These are phyloP conservation scores for Metarhizium guizhouense DNA, from an alignment of 2,329 filamentous ascomycete species.

Conservation along the genomic window DNA sequence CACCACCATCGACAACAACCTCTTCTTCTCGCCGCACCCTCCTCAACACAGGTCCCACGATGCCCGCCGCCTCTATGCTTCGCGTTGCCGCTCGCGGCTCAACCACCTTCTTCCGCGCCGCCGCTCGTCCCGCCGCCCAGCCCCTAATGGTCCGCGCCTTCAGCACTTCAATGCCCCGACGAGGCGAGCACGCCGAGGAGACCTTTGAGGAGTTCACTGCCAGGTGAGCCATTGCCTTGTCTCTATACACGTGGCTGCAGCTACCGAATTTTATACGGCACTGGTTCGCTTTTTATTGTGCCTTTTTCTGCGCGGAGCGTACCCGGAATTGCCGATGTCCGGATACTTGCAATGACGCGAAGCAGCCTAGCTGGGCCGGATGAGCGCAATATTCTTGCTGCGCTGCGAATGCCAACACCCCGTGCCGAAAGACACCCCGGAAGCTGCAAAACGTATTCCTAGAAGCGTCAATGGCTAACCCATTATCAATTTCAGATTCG, in stretches of 20 bases:
- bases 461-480: constrained; percentile 18
- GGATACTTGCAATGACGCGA: background rate
- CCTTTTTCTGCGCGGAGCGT: background rate
- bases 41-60: constrained; percentile 23
- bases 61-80: constrained; percentile 61
- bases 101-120: constrained; percentile 55
- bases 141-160: constrained; percentile 51
- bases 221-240: constrained; percentile 55
- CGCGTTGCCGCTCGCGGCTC: constrained; percentile 62
- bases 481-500: constrained; percentile 58
- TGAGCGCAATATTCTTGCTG: background rate
- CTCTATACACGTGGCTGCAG: background rate
- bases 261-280: background rate
- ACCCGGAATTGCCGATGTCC: background rate
- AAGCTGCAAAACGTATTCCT: background rate
- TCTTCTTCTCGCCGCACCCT: background rate
- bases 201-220: constrained; percentile 98
- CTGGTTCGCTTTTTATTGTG: background rate
- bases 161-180: constrained; percentile 52
- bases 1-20: background rate
- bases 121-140: constrained; percentile 46
- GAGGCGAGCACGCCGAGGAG: constrained; percentile 74
- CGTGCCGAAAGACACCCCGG: background rate
- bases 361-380: background rate
- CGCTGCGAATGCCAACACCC: background rate